Base-by-base conservation (phyloP, 768 basidiomycete genomes). In the Psilocybe sp. region DNA sequence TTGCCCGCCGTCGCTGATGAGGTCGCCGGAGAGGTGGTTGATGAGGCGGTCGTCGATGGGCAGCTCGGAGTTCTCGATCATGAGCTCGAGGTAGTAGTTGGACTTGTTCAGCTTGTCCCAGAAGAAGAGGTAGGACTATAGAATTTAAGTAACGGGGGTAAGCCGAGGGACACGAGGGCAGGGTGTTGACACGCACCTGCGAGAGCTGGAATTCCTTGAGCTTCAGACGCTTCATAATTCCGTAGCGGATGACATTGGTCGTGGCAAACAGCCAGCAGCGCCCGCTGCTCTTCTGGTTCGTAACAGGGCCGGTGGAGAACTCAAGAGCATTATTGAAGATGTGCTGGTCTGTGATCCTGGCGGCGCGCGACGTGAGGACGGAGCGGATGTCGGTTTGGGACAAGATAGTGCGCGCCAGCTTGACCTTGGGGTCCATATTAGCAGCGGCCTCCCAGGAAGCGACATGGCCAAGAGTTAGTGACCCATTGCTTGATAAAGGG, bases 231-330 rank as follows among this genome's bases (percentile, higher is more conserved):
- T 88, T 88, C 82, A 92, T 89, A 56, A 94, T 76, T 45, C 84
- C 80, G 69, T 90, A 89, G 4, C 94, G 77, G 51, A 93, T 73
- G 19, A 92, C 80, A 66, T 92, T 92, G 53, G 92, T 94, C 6
- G 91, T 89, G 2, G 94, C 90, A 65, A 98, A 98, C 7, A 97
- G 75, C 95, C 96, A 98, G 73, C 95, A 98, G 41, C 95, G 76
- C 1, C 95, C 95, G 50, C 86, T 89, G 63, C 78, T 83, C 71
- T 84, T 88, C 79, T 96, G 93, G 68, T 87, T 81, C 11, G 92
- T 94, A 55, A 94, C 73, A 9, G 92, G 92, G 1, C 78, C 81
- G 1, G 92, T 84, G 75, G 89, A 88, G 70, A 87, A 87, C 47
- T 85, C 86, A 16, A 97, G 62, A 53, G 82, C 74, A 57, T 82